Percentiles rank a stretch among this genome's conserved stretches.
Evolutionary conservation across 78 protist genomes (phyloP).

Genomic region (Neovahlkampfia damariscottae): DNA sequence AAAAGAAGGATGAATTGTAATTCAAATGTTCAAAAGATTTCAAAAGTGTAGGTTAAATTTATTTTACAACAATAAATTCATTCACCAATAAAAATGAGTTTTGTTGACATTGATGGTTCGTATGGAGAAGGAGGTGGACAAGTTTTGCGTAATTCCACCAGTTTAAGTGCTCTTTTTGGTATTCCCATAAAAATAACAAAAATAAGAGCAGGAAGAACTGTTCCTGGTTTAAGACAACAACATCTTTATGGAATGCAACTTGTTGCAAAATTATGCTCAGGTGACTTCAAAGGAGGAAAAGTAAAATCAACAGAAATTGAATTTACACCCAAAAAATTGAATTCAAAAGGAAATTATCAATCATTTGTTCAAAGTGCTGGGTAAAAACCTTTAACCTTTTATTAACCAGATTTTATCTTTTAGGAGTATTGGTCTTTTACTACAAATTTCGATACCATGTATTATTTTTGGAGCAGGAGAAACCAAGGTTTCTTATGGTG

Average conservation of each 20-base stretch:
- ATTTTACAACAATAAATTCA: too few species aligned
- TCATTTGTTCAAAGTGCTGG: too few species aligned
- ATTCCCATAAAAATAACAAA: constrained; percentile 27
- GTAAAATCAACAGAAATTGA: neutral
- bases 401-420: neutral
- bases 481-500: neutral
- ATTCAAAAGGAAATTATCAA: neutral
- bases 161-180: constrained; percentile 21
- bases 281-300: neutral
- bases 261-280: constrained; percentile 17
- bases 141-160: constrained; percentile 40
- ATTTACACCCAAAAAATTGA: neutral
- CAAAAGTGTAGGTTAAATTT: too few species aligned
- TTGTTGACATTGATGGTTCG: neutral
- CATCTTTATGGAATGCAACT: constrained; percentile 46
- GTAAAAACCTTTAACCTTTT: too few species aligned
- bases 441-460: neutral
- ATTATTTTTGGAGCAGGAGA: neutral
- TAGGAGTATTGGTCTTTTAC: neutral
- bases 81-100: too few species aligned
- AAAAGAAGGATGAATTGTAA: too few species aligned
- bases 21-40: too few species aligned
- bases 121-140: constrained; percentile 54
- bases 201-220: constrained; percentile 31
- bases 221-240: constrained; percentile 50